Percentiles rank a stretch among this genome's conserved stretches.
Conservation (phyloP, 495 filamentous ascomycete genomes). For the Annulohypoxylon bovei region DNA sequence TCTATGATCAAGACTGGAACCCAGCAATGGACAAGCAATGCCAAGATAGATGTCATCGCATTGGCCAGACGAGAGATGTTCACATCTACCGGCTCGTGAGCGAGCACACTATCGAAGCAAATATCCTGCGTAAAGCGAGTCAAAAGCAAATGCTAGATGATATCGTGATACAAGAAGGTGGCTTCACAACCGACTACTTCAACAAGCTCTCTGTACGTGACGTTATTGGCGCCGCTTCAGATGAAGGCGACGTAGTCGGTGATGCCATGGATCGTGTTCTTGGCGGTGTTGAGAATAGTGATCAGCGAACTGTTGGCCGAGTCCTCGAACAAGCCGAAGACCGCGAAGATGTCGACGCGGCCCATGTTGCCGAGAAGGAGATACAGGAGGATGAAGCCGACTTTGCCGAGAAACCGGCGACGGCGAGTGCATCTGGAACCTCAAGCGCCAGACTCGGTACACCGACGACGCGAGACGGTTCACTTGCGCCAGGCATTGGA, state of each 20-base stretch:
- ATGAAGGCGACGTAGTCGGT: slow-evolving; percentile 63
- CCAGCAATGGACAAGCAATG: slow-evolving; percentile 99
- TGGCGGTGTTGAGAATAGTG: slow-evolving; percentile 63
- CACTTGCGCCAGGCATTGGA: slow-evolving; percentile 43
- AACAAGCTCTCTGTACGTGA: slow-evolving; percentile 79
- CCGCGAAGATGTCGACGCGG: slow-evolving; percentile 87
- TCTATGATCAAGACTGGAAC: slow-evolving; percentile 99
- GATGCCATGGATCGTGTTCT: slow-evolving; percentile 90
- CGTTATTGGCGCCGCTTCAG: slow-evolving; percentile 62
- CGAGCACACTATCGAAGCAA: slow-evolving; percentile 98
- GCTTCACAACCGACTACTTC: slow-evolving; percentile 98
- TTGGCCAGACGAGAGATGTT: slow-evolving; percentile 97
- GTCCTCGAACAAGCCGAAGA: slow-evolving; percentile 92
- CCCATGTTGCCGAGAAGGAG: slow-evolving; percentile 87
- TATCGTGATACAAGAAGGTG: slow-evolving; percentile 97
- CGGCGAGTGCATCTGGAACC: slow-evolving; percentile 56
- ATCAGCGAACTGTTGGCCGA: slow-evolving; percentile 59
- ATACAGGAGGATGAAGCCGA: slow-evolving; percentile 89
- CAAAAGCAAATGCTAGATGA: slow-evolving; percentile 99
- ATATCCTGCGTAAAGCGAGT: slow-evolving; percentile 94
- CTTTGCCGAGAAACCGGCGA: slow-evolving; percentile 78
- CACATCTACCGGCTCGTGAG: slow-evolving; percentile 98
- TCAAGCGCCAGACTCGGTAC: slow-evolving; percentile 57
- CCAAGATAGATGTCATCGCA: slow-evolving; percentile 96
- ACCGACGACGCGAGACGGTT: slow-evolving; percentile 59